These are phyloP conservation scores for Berkeleyomyces rouxiae DNA, from an alignment of 2,329 filamentous ascomycete species.

Conservation along the genomic window DNA sequence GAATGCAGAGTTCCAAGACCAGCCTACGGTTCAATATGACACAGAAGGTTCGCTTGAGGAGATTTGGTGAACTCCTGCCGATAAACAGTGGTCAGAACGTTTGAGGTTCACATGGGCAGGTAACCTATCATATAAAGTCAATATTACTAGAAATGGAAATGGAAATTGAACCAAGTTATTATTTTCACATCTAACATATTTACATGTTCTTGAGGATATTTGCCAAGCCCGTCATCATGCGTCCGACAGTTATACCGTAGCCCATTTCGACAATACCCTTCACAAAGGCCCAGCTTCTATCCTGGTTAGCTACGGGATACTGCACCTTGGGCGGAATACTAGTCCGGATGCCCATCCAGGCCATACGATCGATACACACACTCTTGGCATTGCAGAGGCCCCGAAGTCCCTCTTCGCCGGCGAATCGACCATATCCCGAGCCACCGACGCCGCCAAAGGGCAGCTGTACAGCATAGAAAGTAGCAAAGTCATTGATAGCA, in stretches of 20 bases:
- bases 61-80: neutral
- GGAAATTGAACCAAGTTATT: neutral
- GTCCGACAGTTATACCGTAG: constrained; percentile 30
- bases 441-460: constrained; percentile 87
- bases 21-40: neutral
- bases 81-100: neutral
- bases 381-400: constrained; percentile 78
- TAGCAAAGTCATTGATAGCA: constrained; percentile 86
- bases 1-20: neutral
- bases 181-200: neutral
- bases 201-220: constrained; percentile 29
- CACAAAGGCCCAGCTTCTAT: constrained; percentile 47
- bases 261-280: constrained; percentile 44
- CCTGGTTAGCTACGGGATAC: constrained; percentile 58
- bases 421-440: constrained; percentile 85
- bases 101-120: too few relatives aligned
- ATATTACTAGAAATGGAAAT: too few relatives aligned
- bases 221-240: constrained; percentile 26
- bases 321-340: constrained; percentile 63
- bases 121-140: too few relatives aligned
- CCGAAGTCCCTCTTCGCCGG: constrained; percentile 72
- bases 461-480: constrained; percentile 82
- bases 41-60: neutral
- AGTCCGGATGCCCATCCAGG: constrained; percentile 48
- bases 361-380: constrained; percentile 59